Base-by-base conservation (phyloP, 1,139 yeast genomes). In the Geotrichum aggregatum region DNA sequence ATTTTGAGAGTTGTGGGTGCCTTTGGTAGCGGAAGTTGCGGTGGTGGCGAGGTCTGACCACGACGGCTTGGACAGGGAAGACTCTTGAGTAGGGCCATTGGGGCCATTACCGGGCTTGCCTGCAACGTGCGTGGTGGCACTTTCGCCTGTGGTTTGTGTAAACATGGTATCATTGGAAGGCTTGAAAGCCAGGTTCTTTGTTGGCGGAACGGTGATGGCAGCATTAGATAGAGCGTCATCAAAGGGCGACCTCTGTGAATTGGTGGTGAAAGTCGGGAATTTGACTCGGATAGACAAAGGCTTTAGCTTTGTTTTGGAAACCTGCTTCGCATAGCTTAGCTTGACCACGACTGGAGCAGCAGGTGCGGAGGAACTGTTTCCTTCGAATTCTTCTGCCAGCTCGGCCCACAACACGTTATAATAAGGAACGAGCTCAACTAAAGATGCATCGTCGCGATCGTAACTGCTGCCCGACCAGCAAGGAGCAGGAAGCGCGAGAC, bases 391-490 rank as follows among this genome's bases (percentile, higher is more conserved):
- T n/a, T 33, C 44, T 16, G 21, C 22, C 11, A 22, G 40, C 33
- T 44, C 43, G 3, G 50, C 56, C 47, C 49, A 48, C 33, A 57
- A 45, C 3, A 58, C 50, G 19, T 58, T 52, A 45, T 52, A 46
- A 48, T 40, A 57, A 7, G 59, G 59, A 31, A 57, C 47, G 10
- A 54, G 40, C 3, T 10, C 24, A 7, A 26, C 3, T n/a, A 8
- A 40, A 28, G 14, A 33, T 36, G 28, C 26, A 5, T 21, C 22
- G 3, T 24, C 8, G 28, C 28, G 5, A 8, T 24, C 28, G n/a
- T n/a, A n/a, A n/a, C n/a, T n/a, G 28, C 28, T 24, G 28, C 28
- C 8, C 8, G 28, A 24, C 28, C 28, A 24, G 28, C 28, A 24
- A 24, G 28, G 8, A 24, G 28, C 24, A 19, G 21, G 18, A 4